Evolutionary conservation across 306 rosid species (phyloP).

Genomic region (Trifolium repens): DNA sequence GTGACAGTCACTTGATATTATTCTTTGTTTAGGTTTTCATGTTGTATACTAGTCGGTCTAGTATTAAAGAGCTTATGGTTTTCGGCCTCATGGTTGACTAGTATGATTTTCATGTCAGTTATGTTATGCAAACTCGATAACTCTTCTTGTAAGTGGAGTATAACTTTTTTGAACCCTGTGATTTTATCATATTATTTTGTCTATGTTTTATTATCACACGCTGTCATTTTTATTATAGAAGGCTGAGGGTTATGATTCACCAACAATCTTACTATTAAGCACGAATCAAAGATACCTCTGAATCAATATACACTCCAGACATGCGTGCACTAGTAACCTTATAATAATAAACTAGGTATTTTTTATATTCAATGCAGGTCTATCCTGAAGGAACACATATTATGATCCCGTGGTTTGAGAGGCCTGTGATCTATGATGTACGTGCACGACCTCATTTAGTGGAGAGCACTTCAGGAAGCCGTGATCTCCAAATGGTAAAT

Average conservation of each 20-base stretch:
- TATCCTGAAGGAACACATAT: constrained; percentile 52
- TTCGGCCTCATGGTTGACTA: constrained; percentile 8
- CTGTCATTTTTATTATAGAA: neutral
- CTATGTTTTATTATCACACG: neutral
- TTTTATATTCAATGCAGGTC: constrained; percentile 40
- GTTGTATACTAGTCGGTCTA: neutral
- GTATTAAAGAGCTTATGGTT: neutral
- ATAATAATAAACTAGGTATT: constrained; percentile 1
- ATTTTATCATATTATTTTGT: neutral
- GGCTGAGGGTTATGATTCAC: constrained; percentile 17
- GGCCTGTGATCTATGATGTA: constrained; percentile 52
- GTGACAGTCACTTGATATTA: neutral
- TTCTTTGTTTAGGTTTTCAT: constrained; percentile 1
- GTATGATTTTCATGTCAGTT: neutral
- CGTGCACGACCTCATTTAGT: constrained; percentile 51
- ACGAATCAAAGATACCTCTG: neutral
- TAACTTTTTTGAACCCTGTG: neutral
- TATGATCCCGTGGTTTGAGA: constrained; percentile 52
- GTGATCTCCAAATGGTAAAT: constrained; percentile 49
- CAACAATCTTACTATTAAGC: constrained; percentile 17
- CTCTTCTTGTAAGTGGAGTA: neutral
- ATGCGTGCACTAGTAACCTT: neutral
- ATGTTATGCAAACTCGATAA: neutral
- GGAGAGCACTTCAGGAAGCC: constrained; percentile 55
- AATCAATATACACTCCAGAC: neutral